These are phyloP conservation scores for Podila verticillata DNA, from an alignment of 192 early-diverging fungal genomes.

Conservation along the genomic window DNA sequence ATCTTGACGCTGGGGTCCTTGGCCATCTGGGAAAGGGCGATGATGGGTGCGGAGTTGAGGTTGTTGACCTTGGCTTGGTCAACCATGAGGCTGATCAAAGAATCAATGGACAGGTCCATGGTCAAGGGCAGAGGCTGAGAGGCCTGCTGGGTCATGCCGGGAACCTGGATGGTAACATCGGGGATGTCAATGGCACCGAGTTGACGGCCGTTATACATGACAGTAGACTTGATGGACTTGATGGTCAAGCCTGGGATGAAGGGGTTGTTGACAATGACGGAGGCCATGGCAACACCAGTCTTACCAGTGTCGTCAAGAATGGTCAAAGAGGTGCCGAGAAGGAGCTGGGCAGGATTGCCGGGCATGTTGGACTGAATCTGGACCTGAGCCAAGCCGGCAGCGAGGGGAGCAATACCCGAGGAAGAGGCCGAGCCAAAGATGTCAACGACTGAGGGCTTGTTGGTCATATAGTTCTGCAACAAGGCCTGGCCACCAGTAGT, in stretches of 20 bases:
- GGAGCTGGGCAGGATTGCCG: constrained; percentile 55
- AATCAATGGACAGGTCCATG: constrained; percentile 63
- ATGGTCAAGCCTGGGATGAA: constrained; percentile 61
- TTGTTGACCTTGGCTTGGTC: constrained; percentile 54
- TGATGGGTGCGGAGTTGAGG: constrained; percentile 54
- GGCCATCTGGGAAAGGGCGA: constrained; percentile 52
- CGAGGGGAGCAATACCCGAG: constrained; percentile 58
- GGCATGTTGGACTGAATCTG: constrained; percentile 58
- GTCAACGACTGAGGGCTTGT: constrained; percentile 49
- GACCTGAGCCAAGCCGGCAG: constrained; percentile 53
- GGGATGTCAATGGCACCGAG: constrained; percentile 62
- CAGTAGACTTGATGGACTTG: constrained; percentile 56
- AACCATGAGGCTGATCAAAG: constrained; percentile 56
- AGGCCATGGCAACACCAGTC: constrained; percentile 56
- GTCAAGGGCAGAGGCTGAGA: constrained; percentile 46
- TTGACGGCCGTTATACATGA: constrained; percentile 50
- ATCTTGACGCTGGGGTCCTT: constrained; percentile 42
- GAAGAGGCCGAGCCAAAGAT: constrained; percentile 57
- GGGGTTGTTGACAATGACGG: constrained; percentile 64
- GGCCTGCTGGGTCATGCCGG: constrained; percentile 50
- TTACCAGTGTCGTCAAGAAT: constrained; percentile 53
- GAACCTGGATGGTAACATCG: constrained; percentile 49
- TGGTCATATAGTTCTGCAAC: constrained; percentile 60
- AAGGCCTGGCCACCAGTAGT: constrained; percentile 55
- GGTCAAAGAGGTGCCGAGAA: constrained; percentile 52